Percentiles rank a stretch among this genome's conserved stretches.
phyloP scores from a whole-genome alignment of 1,139 yeast species.

The Yueomyces sp. region DNA sequence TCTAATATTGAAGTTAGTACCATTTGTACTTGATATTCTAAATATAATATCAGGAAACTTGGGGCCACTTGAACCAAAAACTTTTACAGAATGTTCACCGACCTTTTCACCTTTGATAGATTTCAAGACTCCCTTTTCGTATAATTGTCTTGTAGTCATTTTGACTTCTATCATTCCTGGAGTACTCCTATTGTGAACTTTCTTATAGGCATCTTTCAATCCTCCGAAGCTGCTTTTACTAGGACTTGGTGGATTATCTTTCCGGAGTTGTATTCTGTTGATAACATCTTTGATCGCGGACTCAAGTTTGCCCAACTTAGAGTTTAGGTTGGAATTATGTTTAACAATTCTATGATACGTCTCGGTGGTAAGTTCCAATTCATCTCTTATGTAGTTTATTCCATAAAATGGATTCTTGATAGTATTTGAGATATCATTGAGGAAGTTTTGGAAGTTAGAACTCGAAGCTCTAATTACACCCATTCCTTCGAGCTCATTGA shows the following conservation, averaged over 20 bases:
- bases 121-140: conserved; percentile 58
- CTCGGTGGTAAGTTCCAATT: conserved; percentile 45
- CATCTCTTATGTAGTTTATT: conserved; percentile 48
- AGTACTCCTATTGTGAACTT: conserved; percentile 12
- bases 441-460: conserved; percentile 56
- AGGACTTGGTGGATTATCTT: neutral
- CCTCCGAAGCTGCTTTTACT: conserved; percentile 14
- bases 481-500: conserved; percentile 61
- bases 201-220: conserved; percentile 51
- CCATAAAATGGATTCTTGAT: conserved; percentile 69
- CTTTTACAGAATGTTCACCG: conserved; percentile 28
- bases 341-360: conserved; percentile 31
- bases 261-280: conserved; percentile 7
- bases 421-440: conserved; percentile 77
- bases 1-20: conserved; percentile 24
- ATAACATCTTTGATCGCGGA: conserved; percentile 10
- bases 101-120: conserved; percentile 41
- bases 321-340: conserved; percentile 7
- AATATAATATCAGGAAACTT: conserved; percentile 59
- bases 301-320: conserved; percentile 5
- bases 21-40: conserved; percentile 52
- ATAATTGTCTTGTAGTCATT: conserved; percentile 62
- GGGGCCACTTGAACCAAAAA: conserved; percentile 33
- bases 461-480: conserved; percentile 56
- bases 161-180: conserved; percentile 27